phyloP scores from a whole-genome alignment of 768 basidiomycete genomes.

The Trametes maxima region DNA sequence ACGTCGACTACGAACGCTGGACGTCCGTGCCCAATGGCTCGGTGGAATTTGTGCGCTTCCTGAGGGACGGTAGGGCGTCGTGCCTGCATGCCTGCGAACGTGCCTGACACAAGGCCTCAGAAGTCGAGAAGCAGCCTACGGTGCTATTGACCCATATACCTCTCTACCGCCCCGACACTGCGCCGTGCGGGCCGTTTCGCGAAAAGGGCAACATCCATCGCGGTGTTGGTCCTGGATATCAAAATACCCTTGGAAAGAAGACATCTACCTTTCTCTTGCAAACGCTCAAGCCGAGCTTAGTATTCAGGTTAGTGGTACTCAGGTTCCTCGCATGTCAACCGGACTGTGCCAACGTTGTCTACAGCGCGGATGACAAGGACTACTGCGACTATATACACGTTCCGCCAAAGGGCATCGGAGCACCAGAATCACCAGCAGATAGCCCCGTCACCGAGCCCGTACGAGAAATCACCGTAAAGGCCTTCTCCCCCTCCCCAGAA shows the following conservation, averaged over 20 bases:
- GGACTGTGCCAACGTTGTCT: background rate
- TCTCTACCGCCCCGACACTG: slow-evolving; percentile 71
- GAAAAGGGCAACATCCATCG: slow-evolving; percentile 72
- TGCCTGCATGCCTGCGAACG: background rate
- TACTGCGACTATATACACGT: slow-evolving; percentile 78
- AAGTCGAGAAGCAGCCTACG: slow-evolving; percentile 34
- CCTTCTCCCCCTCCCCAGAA: slow-evolving; percentile 76
- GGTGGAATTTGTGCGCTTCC: slow-evolving; percentile 59
- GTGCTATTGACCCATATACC: slow-evolving; percentile 89
- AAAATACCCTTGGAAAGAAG: slow-evolving; percentile 79
- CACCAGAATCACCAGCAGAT: slow-evolving; percentile 22
- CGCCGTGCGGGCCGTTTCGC: slow-evolving; percentile 74
- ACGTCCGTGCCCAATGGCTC: slow-evolving; percentile 52
- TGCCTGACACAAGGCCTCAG: background rate
- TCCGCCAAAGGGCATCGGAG: slow-evolving; percentile 30
- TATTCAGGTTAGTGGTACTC: slow-evolving; percentile 63
- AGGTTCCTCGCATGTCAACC: background rate
- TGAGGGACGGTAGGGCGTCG: slow-evolving; percentile 44
- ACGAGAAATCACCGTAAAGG: slow-evolving; percentile 86
- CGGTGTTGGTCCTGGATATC: slow-evolving; percentile 81
- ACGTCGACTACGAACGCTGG: slow-evolving; percentile 58
- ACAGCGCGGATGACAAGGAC: slow-evolving; percentile 88
- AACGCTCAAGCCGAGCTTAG: slow-evolving; percentile 59
- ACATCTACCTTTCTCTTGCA: slow-evolving; percentile 75
- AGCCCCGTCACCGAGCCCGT: slow-evolving; percentile 33